Base-by-base conservation (phyloP, 805 yeast genomes). In the Candida ponderosae region DNA sequence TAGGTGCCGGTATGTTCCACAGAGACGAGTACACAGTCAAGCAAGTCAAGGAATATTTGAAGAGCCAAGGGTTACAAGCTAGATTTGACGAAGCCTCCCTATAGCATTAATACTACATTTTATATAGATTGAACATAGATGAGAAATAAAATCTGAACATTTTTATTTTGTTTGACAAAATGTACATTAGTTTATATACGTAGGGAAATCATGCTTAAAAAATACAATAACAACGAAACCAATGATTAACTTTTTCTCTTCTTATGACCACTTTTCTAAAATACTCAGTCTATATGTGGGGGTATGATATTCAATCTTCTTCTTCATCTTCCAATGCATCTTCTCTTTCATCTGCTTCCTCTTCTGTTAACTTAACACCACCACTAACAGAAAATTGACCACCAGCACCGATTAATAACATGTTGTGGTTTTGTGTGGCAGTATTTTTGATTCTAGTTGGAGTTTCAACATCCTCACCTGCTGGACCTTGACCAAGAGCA, bases 1-100 rank as follows among this genome's bases (percentile, higher is more conserved):
- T 93, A 30, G 99, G 98, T 29, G 99, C 99, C 4, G 99, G 99
- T 32, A 82, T 93, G 81, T 93, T 93, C 69, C 99, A 93, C 66
- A 72, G 98, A 56, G 89, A 85, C 18, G 97, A 90, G 52, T 93
- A 82, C 60, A 79, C 86, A 11, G 97, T 93, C 15, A 70, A 73
- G 35, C 79, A 88, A 35, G 96, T 93, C 32, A 93, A 93, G 60
- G 57, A 70, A 21, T 78, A 72, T 46, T 69, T 90, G 56, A 60
- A 67, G 33, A 60, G 66, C 1, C 57, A 70, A 14, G 85, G 82
- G 0, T 70, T 86, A 54, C 75, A 75, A 42, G 95, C 86, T n/a
- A 74, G 96, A 59, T 65, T 80, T 43, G 89, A 81, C 44, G 33
- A 37, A 9, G 30, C 8, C 13, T 24, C 28, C 5, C 28, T 24